These are phyloP conservation scores for Grifola frondosa DNA, from an alignment of 1,284 basidiomycete genomes.

Conservation along the genomic window DNA sequence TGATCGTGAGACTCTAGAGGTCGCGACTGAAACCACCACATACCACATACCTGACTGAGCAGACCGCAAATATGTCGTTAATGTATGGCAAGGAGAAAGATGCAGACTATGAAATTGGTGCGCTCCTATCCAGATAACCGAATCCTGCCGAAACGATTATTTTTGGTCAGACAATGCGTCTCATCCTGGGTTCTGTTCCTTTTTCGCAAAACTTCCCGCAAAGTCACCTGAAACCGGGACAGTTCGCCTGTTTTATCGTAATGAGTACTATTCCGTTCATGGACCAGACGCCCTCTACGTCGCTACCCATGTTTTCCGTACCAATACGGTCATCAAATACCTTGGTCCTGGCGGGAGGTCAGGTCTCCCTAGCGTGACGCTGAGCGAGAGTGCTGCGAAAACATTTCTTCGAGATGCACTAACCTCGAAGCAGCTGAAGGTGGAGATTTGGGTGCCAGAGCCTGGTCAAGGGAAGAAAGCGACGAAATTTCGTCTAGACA, in stretches of 20 bases:
- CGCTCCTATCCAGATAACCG: conserved; percentile 1
- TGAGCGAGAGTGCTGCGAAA: conserved; percentile 84
- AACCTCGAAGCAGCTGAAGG: conserved; percentile 85
- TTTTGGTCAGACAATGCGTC: conserved; percentile 42
- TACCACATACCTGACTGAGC: not conserved
- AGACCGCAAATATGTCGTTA: conserved; percentile 40
- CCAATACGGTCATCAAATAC: conserved; percentile 84
- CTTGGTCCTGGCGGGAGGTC: conserved; percentile 62
- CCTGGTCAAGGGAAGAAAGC: conserved; percentile 74
- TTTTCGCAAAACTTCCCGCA: conserved; percentile 65
- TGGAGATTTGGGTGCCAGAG: conserved; percentile 90
- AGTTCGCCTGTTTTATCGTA: conserved; percentile 83
- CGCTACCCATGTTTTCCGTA: conserved; percentile 83
- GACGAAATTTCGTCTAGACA: conserved; percentile 72
- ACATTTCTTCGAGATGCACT: conserved; percentile 88
- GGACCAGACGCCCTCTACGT: conserved; percentile 88
- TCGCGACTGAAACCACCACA: not conserved
- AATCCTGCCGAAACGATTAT: conserved; percentile 37
- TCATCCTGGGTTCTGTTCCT: conserved; percentile 74
- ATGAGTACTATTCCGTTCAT: conserved; percentile 88
- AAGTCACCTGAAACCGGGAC: conserved; percentile 72
- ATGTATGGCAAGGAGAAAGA: conserved; percentile 77
- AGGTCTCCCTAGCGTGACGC: conserved; percentile 75
- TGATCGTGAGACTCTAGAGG: not conserved
- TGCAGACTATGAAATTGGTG: conserved; percentile 39